Evolutionary conservation across 371 early-diverging fungal species (phyloP), one percentile per base, ranked within the genome.

Genomic region (Mortierella sp.): DNA sequence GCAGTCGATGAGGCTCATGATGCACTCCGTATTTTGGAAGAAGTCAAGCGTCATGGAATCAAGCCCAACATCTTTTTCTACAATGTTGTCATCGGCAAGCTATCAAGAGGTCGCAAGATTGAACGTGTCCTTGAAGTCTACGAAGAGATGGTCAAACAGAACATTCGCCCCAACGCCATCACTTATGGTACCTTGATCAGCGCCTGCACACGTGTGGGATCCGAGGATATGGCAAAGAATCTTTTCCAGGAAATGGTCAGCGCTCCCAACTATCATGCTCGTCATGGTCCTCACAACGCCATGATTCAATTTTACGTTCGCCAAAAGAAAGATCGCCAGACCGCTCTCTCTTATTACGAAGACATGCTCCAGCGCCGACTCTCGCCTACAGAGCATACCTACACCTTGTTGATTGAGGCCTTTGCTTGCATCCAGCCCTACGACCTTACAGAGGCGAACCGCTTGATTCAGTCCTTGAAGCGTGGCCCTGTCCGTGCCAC

Each of bases 261-360:
- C 16, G 73, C 80, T 0, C 84, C 87, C 28, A 84, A 83, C 64
- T 90, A 87, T 68, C 84, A 86, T 32, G 90, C 91, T 47, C 89
- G 91, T 57, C 86, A 89, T 64, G 91, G 89, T 40, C 88, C 86
- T 11, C 90, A 85, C 72, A 90, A 90, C 62, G 84, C 85, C 47
- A 88, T 92, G 88, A 90, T 92, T 37, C 92, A 92, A 64, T 92
- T 87, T 60, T 90, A 92, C 65, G 86, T 87, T 18, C 89, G 90
- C 40, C 87, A 90, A 67, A 78, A 85, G 64, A 88, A 84, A n/a
- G 84, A 92, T 52, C 90, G 89, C 54, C 83, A 85, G 51, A 85
- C 87, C 35, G 91, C 90, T 5, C 75, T 92, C 22, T 68, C 84
- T 11, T 92, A 88, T 62, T 90, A 85, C 40, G 86, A 89, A 5